Evolutionary conservation across 23 red algal species (phyloP), one percentile per base, ranked within the genome.

Genomic region (Gracilaria gracilis): DNA sequence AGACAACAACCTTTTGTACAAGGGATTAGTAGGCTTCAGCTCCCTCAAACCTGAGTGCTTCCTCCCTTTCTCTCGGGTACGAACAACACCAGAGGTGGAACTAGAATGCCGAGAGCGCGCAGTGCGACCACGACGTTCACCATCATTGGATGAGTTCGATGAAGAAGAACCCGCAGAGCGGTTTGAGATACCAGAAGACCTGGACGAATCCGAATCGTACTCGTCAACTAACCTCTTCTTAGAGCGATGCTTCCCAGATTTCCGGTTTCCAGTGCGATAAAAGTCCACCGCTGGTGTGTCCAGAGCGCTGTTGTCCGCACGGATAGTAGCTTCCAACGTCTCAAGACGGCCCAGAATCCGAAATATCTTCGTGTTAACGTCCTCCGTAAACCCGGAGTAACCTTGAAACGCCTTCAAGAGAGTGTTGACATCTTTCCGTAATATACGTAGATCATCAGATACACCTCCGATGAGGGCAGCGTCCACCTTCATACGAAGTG

Each of bases 11-110:
- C 67, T 64, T 0, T 46, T 47, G 62, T 23, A 84, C 0, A 84
- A 28, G 32, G 57, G 80, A 27, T 84, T 84, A 1, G 80, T 58
- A 4, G 3, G 57, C 33, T 27, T 15, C 33, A 84, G 27, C 40
- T 67, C 80, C 80, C 37, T 84, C 0, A 84, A 42, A n/a, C 80
- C 57, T 24, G 59, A 20, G 51, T 84, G 58, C n/a, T 42, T 57
- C 31, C 55, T 57, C 0, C 59, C 80, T 36, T 48, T 84, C 19
- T 0, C 1, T 11, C 0, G 44, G 46, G 61, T 13, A 12, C 13
- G 61, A 32, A 65, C 12, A 2, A 33, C 61, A 65, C 61, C 25
- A 28, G 29, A 13, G 27, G 61, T 65, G 61, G 61, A 1, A 7
- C 24, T 28, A 0, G 61, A 65, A 28, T 24, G 61, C 3, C 27